These are phyloP conservation scores for Parasarocladium wereldwijsianum DNA, from an alignment of 2,329 filamentous ascomycete genomes.

Conservation along the genomic window DNA sequence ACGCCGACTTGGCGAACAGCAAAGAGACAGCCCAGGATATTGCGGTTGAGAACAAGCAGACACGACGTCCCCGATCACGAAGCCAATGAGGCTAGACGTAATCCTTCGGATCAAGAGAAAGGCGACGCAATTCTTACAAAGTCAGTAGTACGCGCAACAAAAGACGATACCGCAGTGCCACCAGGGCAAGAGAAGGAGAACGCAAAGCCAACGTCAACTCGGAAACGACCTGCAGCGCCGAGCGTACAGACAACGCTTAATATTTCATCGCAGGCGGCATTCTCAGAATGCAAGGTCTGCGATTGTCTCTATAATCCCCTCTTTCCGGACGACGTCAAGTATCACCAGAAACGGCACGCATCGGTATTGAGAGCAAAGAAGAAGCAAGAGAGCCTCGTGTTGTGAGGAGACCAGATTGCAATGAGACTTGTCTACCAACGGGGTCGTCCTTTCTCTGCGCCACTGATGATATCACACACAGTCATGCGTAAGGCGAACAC, in stretches of 20 bases:
- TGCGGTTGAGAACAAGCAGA: no score
- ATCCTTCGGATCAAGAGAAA: no score
- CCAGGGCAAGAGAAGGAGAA: background rate
- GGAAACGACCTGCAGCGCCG: conserved; percentile 5
- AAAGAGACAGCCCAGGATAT: background rate
- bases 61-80: no score
- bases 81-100: no score
- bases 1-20: background rate
- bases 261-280: conserved; percentile 23
- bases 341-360: conserved; percentile 24
- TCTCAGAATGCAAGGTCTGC: conserved; percentile 27
- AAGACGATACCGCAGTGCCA: no score
- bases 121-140: no score
- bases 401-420: no score
- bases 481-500: no score
- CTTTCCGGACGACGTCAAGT: conserved; percentile 27
- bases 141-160: no score
- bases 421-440: no score
- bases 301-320: conserved; percentile 29
- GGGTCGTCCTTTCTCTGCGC: no score
- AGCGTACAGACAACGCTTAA: conserved; percentile 28
- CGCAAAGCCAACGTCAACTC: background rate
- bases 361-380: conserved; percentile 15
- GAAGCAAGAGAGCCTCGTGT: conserved; percentile 9
- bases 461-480: no score